phyloP scores from a whole-genome alignment of 129 eudicot species.

The Arctium minus region DNA sequence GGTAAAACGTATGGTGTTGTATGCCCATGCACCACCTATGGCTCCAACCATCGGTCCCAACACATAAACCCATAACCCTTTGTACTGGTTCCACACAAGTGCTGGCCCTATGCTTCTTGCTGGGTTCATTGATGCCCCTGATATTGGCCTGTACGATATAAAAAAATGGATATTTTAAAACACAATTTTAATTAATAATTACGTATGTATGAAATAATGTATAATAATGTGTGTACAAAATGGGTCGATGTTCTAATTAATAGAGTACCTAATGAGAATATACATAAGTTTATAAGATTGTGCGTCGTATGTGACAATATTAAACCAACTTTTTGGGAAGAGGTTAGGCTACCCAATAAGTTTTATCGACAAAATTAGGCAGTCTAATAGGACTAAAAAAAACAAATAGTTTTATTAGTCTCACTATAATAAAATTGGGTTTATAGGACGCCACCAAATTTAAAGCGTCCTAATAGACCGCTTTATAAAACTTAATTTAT shows the following conservation, averaged over 20 bases:
- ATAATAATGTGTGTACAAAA: background rate
- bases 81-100: constrained; percentile 50
- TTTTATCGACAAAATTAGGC: background rate
- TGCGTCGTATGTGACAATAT: background rate
- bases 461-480: too few species aligned
- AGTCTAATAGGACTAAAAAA: background rate
- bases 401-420: too few species aligned
- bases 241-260: background rate
- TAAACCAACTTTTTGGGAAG: background rate
- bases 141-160: constrained; percentile 51
- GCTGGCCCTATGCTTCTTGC: constrained; percentile 94
- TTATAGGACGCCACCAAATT: too few species aligned
- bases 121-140: constrained; percentile 99
- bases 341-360: background rate
- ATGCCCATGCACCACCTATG: constrained; percentile 80
- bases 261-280: background rate
- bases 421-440: too few species aligned
- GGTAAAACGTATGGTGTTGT: constrained; percentile 61
- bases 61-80: constrained; percentile 73
- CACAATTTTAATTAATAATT: too few species aligned
- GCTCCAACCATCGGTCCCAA: constrained; percentile 69
- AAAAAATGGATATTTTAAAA: background rate
- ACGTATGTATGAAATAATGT: background rate
- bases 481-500: too few species aligned
- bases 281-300: background rate